Evolutionary conservation across 75 land plant genomes (phyloP).

Genomic region (Sequoiadendron giganteum): DNA sequence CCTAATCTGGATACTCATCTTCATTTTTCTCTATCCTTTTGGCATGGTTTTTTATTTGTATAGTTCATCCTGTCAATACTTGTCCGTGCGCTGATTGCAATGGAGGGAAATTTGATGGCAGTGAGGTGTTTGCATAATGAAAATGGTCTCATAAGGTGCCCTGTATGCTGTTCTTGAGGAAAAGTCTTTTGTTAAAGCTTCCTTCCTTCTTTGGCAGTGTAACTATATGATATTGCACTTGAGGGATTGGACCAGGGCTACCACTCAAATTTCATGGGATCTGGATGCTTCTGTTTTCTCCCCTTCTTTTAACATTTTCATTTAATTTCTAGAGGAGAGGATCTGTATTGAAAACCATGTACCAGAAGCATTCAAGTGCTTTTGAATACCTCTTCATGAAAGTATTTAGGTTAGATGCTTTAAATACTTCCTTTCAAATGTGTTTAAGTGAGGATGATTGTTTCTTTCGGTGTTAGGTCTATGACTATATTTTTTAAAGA

Average conservation of each 20-base stretch:
- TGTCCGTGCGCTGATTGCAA: conserved; percentile 60
- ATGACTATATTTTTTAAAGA: background rate
- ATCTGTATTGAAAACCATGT: background rate
- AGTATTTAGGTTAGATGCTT: background rate
- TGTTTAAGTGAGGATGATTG: background rate
- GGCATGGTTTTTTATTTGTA: no score
- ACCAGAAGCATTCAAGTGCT: background rate
- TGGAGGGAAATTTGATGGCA: conserved; percentile 34
- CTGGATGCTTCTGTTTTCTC: background rate
- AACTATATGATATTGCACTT: background rate
- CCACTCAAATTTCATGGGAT: no score
- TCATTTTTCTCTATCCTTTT: no score
- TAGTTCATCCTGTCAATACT: no score
- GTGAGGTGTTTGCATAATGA: conserved; percentile 75
- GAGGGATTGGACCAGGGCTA: background rate
- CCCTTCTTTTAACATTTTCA: background rate
- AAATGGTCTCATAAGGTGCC: conserved; percentile 74
- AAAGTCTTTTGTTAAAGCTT: background rate
- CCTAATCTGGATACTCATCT: no score
- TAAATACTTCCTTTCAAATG: no score
- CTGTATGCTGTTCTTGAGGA: conserved; percentile 53
- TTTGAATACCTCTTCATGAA: background rate
- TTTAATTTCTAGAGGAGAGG: background rate
- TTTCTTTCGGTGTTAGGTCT: background rate
- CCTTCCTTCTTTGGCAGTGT: background rate